Conservation (phyloP, 2,329 filamentous ascomycete species). For the Daldinia sp. region DNA sequence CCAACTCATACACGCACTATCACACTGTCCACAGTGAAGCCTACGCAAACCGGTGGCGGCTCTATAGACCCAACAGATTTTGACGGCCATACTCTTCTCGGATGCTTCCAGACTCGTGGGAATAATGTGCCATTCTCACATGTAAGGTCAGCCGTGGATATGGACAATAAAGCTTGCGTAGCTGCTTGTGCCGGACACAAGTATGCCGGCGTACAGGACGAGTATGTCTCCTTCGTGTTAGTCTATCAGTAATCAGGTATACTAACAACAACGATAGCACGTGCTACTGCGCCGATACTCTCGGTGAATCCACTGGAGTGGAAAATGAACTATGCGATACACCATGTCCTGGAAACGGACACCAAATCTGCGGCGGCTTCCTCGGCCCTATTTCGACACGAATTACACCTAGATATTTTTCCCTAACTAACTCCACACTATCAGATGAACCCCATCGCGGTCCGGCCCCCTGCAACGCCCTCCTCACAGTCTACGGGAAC, state of each 20-base stretch:
- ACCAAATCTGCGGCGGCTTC: slow-evolving; percentile 59
- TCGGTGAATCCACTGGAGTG: slow-evolving; percentile 57
- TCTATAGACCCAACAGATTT: slow-evolving; percentile 37
- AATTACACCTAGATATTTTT: neutral
- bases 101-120: slow-evolving; percentile 57
- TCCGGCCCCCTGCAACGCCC: slow-evolving; percentile 48
- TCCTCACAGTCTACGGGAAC: slow-evolving; percentile 60
- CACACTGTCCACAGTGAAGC: slow-evolving; percentile 44
- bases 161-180: slow-evolving; percentile 58
- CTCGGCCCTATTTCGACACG: slow-evolving; percentile 20
- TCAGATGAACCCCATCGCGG: slow-evolving; percentile 39
- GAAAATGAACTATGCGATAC: slow-evolving; percentile 53
- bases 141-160: slow-evolving; percentile 49
- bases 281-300: slow-evolving; percentile 61
- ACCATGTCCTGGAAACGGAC: slow-evolving; percentile 57
- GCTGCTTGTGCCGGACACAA: slow-evolving; percentile 52
- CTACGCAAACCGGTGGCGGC: slow-evolving; percentile 38
- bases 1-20: slow-evolving; percentile 48
- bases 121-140: slow-evolving; percentile 54
- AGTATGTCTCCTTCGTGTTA: slow-evolving; percentile 36
- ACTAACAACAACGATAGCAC: slow-evolving; percentile 41
- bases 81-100: slow-evolving; percentile 45
- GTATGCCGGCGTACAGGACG: slow-evolving; percentile 57
- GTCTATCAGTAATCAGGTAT: neutral
- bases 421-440: slow-evolving; percentile 21